A percentile compares a stretch with the other conserved stretches of the same genome.
Conservation (phyloP, 2,329 filamentous ascomycete species). For the Epichloe sibirici region DNA sequence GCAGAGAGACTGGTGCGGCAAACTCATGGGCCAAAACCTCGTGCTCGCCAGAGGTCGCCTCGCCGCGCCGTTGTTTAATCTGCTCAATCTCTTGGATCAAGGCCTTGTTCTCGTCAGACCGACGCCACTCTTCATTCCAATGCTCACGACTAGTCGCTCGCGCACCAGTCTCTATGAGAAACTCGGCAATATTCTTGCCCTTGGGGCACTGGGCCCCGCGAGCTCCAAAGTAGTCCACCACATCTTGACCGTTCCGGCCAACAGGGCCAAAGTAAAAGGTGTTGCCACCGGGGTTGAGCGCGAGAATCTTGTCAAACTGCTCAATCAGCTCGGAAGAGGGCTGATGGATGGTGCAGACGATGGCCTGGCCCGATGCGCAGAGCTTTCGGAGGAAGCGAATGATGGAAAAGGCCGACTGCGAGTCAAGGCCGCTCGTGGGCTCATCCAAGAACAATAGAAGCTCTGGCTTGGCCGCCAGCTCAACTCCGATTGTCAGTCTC, state of each 20-base stretch:
- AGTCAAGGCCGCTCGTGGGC: slow-evolving; percentile 42
- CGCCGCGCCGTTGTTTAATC: slow-evolving; percentile 30
- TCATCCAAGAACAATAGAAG: slow-evolving; percentile 52
- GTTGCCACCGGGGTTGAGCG: slow-evolving; percentile 38
- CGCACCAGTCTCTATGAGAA: slow-evolving; percentile 30
- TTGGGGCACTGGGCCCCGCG: slow-evolving; percentile 55
- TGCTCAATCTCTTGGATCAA: slow-evolving; percentile 53
- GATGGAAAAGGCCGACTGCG: slow-evolving; percentile 44
- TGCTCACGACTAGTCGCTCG: slow-evolving; percentile 30
- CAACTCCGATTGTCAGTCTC: slow-evolving; percentile 40
- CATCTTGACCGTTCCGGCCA: slow-evolving; percentile 30
- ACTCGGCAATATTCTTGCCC: slow-evolving; percentile 35
- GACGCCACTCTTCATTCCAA: slow-evolving; percentile 66
- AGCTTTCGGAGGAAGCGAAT: slow-evolving; percentile 46
- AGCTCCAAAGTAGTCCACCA: slow-evolving; percentile 41
- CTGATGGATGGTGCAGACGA: slow-evolving; percentile 48
- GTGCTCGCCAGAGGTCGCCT: slow-evolving; percentile 11
- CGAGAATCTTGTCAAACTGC: slow-evolving; percentile 40
- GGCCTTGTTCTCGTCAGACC: slow-evolving; percentile 46
- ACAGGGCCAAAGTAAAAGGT: slow-evolving; percentile 42
- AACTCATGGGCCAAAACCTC: slow-evolving; percentile 35
- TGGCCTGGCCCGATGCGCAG: slow-evolving; percentile 43
- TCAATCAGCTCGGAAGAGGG: slow-evolving; percentile 41
- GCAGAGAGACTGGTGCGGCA: slow-evolving; percentile 49
- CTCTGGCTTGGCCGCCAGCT: slow-evolving; percentile 41